phyloP scores from a whole-genome alignment of 2,329 filamentous ascomycete species.

The Colletotrichum sp. region DNA sequence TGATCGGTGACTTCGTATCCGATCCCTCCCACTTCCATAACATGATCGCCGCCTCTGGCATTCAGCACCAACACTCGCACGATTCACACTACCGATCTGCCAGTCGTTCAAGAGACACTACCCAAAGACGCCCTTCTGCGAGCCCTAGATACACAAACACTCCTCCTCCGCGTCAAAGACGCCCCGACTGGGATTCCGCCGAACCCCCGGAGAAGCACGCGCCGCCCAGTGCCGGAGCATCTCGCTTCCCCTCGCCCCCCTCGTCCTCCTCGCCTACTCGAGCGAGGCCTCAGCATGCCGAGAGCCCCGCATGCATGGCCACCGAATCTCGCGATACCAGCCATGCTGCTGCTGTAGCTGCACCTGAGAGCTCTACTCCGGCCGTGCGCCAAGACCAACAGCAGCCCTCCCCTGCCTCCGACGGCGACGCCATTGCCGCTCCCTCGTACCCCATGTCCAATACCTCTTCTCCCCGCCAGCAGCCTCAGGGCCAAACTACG shows the following conservation, averaged over 20 bases:
- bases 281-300: conserved; percentile 44
- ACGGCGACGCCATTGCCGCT: conserved; percentile 29
- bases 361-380: conserved; percentile 12
- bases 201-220: conserved; percentile 21
- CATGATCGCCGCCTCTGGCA: conserved; percentile 63
- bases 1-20: conserved; percentile 75
- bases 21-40: conserved; percentile 74
- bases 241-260: conserved; percentile 59
- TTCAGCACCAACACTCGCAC: conserved; percentile 51
- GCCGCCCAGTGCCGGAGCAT: conserved; percentile 43
- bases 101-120: conserved; percentile 33
- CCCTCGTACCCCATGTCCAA: conserved; percentile 28
- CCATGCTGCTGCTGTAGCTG: neutral
- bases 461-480: conserved; percentile 26
- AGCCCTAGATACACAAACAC: conserved; percentile 29
- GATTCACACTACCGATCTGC: conserved; percentile 45
- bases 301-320: conserved; percentile 52
- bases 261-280: conserved; percentile 55
- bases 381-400: conserved; percentile 29
- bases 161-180: conserved; percentile 11
- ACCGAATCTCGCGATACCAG: conserved; percentile 32
- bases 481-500: conserved; percentile 39
- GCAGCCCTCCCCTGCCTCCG: conserved; percentile 40
- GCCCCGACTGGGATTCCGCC: conserved; percentile 13
- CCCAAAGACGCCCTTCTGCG: conserved; percentile 31